Percentiles rank a stretch among this genome's conserved stretches.
Conservation (phyloP, 345 rosid species). For the Cardiospermum halicacabum region DNA sequence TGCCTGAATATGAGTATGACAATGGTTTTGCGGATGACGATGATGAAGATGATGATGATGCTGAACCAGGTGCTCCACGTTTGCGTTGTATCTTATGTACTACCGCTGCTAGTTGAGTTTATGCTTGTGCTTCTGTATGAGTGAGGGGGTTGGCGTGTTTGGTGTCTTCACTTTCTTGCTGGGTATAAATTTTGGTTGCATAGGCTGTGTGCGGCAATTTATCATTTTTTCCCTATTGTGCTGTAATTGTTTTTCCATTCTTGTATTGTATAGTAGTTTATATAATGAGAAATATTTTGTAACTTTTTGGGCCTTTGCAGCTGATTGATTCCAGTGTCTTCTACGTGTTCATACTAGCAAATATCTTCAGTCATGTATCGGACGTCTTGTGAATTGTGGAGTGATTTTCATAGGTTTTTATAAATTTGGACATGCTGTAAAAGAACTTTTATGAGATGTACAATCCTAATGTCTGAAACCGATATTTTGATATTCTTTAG, state of each 20-base stretch:
- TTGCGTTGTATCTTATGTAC: constrained; percentile 94
- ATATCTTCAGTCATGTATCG: not conserved
- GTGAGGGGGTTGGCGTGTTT: not conserved
- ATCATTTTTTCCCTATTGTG: not conserved
- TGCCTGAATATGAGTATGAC: constrained; percentile 36
- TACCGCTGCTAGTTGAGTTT: constrained; percentile 72
- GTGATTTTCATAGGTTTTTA: not conserved
- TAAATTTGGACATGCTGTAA: not conserved
- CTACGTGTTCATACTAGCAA: not conserved
- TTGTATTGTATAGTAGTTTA: constrained; percentile 17
- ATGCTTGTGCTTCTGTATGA: not conserved
- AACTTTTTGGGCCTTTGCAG: not conserved
- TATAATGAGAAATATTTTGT: not conserved
- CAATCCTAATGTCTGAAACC: too few relatives aligned
- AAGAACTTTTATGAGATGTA: too few relatives aligned
- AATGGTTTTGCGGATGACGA: constrained; percentile 35
- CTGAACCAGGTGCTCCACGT: constrained; percentile 37
- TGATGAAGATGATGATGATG: constrained; percentile 43
- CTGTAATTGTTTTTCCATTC: not conserved
- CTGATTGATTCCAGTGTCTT: not conserved
- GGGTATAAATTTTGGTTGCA: not conserved
- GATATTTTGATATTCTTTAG: too few relatives aligned
- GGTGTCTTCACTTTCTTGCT: not conserved
- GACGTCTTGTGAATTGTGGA: not conserved
- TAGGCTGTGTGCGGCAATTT: constrained; percentile 4